These are phyloP conservation scores for Aspergillus persii DNA, from an alignment of 2,329 filamentous ascomycete genomes.

Conservation along the genomic window DNA sequence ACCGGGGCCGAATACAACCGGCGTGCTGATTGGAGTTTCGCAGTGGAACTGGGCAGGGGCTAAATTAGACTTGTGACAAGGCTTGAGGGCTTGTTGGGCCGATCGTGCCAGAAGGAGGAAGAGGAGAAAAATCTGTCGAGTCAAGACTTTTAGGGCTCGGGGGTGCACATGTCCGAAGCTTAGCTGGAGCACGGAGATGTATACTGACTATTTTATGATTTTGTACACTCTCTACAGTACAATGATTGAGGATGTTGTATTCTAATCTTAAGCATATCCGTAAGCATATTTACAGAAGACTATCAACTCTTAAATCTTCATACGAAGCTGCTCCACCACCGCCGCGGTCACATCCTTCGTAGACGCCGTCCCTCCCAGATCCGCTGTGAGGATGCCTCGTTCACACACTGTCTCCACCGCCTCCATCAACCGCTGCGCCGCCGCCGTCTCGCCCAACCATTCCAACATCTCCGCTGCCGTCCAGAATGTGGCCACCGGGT, in stretches of 20 bases:
- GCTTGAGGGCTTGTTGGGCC: not conserved
- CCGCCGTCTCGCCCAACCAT: constrained; percentile 60
- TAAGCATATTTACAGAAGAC: not conserved
- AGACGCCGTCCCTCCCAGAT: constrained; percentile 58
- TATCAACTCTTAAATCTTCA: not conserved
- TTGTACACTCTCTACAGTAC: no score
- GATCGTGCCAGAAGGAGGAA: not conserved
- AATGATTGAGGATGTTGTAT: no score
- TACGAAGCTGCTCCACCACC: constrained; percentile 45
- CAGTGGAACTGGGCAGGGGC: not conserved
- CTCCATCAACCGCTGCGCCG: constrained; percentile 57
- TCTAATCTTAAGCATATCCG: no score
- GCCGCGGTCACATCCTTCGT: constrained; percentile 61
- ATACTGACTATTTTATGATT: no score
- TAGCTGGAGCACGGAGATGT: not conserved
- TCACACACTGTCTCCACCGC: constrained; percentile 62
- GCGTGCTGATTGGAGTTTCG: not conserved
- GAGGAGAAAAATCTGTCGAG: not conserved
- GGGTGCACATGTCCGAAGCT: not conserved
- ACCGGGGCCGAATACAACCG: not conserved
- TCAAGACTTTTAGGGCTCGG: not conserved
- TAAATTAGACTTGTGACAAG: not conserved
- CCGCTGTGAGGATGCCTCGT: constrained; percentile 54
- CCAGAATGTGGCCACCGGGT: constrained; percentile 67
- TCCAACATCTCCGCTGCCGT: constrained; percentile 66